Percentiles rank a stretch among this genome's conserved stretches.
Evolutionary conservation across 208 protist species (phyloP).

Genomic region (Endotrypanum monterogeii): DNA sequence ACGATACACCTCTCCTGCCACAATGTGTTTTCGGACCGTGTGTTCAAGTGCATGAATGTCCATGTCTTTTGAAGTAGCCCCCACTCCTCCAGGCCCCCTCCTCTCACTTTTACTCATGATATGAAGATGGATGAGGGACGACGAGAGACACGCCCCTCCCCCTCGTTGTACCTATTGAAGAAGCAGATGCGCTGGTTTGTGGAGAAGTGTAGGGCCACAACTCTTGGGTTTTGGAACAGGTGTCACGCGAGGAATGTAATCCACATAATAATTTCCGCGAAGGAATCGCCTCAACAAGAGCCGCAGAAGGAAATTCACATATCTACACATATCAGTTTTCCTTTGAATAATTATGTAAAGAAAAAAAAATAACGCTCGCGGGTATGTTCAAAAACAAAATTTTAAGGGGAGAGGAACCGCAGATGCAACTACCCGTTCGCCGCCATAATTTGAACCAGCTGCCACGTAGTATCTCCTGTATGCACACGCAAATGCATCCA

Average conservation of each 20-base stretch:
- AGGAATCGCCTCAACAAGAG: not conserved
- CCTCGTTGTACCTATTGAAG: not conserved
- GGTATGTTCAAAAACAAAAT: no score
- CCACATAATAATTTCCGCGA: not conserved
- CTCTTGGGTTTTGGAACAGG: not conserved
- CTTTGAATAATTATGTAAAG: not conserved
- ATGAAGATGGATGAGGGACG: no score
- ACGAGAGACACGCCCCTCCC: not conserved
- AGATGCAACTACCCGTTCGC: not conserved
- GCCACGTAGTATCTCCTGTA: not conserved
- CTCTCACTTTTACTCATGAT: not conserved
- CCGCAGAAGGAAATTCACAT: not conserved
- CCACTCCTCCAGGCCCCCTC: not conserved
- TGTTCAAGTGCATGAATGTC: not conserved
- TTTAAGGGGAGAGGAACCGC: not conserved
- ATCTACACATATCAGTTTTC: not conserved
- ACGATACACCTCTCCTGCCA: not conserved
- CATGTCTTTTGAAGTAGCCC: no score
- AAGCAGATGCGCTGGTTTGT: not conserved
- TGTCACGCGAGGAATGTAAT: not conserved
- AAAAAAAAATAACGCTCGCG: no score
- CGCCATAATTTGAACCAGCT: not conserved
- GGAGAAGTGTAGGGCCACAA: not conserved
- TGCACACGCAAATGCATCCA: not conserved
- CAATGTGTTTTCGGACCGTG: not conserved